Percentiles rank a stretch among this genome's conserved stretches.
phyloP scores from a whole-genome alignment of 495 filamentous ascomycete species.

The Podospora appendiculata region DNA sequence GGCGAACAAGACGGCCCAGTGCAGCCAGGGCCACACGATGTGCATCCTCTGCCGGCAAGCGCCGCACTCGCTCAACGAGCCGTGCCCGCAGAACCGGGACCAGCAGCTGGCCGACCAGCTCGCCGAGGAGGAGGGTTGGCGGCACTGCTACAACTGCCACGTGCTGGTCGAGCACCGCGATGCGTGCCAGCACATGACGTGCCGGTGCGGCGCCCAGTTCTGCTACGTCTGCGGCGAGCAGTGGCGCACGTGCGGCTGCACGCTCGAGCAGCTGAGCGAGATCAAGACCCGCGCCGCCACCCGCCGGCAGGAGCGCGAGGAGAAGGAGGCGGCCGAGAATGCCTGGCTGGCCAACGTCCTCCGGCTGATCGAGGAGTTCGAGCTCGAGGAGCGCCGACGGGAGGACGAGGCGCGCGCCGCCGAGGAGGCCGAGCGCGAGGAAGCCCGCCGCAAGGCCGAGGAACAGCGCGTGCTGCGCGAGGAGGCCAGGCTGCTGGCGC shows the following conservation, averaged over 20 bases:
- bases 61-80: slow-evolving; percentile 15
- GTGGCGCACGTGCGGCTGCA: slow-evolving; percentile 32
- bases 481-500: slow-evolving; percentile 15
- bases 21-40: slow-evolving; percentile 26
- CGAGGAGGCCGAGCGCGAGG: slow-evolving; percentile 19
- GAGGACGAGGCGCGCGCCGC: slow-evolving; percentile 22
- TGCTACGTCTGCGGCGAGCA: slow-evolving; percentile 40
- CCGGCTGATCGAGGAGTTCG: slow-evolving; percentile 25
- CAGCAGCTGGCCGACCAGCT: slow-evolving; percentile 23
- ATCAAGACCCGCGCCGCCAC: slow-evolving; percentile 8
- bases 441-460: slow-evolving; percentile 12
- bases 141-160: slow-evolving; percentile 33
- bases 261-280: slow-evolving; percentile 19
- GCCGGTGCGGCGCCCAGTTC: slow-evolving; percentile 32
- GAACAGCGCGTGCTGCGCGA: slow-evolving; percentile 21
- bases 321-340: slow-evolving; percentile 18
- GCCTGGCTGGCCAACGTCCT: slow-evolving; percentile 23
- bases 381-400: slow-evolving; percentile 23
- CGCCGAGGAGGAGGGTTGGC: slow-evolving; percentile 35
- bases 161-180: slow-evolving; percentile 36
- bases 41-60: slow-evolving; percentile 27
- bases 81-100: slow-evolving; percentile 28
- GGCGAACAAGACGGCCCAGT: slow-evolving; percentile 18
- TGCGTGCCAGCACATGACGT: slow-evolving; percentile 49
- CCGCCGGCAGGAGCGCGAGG: slow-evolving; percentile 12